A percentile compares a stretch with the other conserved stretches of the same genome.
Conservation (phyloP, 345 rosid genomes). For the Salix arbutifolia region DNA sequence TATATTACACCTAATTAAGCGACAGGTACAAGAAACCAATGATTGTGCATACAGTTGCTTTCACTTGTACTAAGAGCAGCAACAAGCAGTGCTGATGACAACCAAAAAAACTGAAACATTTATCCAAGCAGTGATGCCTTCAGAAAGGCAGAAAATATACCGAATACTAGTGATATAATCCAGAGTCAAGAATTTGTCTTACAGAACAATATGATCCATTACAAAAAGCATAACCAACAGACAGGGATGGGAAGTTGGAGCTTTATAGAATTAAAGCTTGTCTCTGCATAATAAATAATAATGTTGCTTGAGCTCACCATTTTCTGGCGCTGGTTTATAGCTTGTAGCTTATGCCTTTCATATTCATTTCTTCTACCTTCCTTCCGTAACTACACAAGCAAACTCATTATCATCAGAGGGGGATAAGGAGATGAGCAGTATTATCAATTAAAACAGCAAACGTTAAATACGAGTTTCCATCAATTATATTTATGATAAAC, state of each 20-base stretch:
- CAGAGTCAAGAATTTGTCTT: not conserved
- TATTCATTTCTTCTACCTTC: constrained; percentile 97
- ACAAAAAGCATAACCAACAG: not conserved
- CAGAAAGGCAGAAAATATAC: not conserved
- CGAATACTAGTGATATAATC: not conserved
- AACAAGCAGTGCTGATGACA: not conserved
- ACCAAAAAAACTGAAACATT: not conserved
- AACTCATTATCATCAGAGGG: constrained; percentile 8
- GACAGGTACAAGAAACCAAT: not conserved
- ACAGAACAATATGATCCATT: not conserved
- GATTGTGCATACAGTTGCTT: not conserved
- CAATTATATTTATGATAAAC: not conserved
- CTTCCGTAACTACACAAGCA: constrained; percentile 67
- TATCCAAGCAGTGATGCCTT: not conserved
- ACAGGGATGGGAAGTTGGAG: not conserved
- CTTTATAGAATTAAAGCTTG: not conserved
- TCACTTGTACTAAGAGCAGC: not conserved
- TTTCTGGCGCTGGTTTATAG: constrained; percentile 95
- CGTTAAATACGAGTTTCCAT: not conserved
- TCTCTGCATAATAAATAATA: not conserved
- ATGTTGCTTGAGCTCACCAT: constrained; percentile 44
- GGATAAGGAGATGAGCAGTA: not conserved
- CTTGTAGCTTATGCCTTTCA: constrained; percentile 96
- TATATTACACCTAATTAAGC: not conserved
- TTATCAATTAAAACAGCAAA: not conserved